Percentiles rank a stretch among this genome's conserved stretches.
Conservation (phyloP, 805 yeast genomes). For the Ogataea nakhonphanomensis region DNA sequence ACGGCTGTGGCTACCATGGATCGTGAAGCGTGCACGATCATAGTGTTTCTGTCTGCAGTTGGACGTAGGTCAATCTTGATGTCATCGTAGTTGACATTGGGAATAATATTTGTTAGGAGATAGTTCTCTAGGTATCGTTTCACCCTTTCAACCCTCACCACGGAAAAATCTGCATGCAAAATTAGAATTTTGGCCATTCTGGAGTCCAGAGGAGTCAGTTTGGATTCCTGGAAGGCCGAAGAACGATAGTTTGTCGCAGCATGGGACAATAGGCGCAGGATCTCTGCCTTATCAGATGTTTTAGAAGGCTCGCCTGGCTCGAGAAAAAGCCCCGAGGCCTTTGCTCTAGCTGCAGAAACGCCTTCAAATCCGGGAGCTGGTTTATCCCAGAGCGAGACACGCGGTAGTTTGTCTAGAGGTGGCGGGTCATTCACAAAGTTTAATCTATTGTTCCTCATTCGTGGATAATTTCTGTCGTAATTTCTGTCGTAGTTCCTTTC, state of each 20-base stretch:
- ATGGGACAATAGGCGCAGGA: constrained; percentile 21
- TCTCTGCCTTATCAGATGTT: constrained; percentile 36
- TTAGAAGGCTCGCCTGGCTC: constrained; percentile 55
- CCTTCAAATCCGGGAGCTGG: constrained; percentile 68
- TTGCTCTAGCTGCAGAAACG: constrained; percentile 72
- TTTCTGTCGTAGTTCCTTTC: constrained; percentile 6
- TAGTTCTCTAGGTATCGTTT: constrained; percentile 44
- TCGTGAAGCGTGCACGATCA: constrained; percentile 51
- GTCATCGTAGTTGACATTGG: constrained; percentile 35
- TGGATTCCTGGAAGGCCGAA: constrained; percentile 21
- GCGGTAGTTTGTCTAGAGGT: constrained; percentile 49
- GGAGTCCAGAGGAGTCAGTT: constrained; percentile 27
- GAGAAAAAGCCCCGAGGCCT: constrained; percentile 74
- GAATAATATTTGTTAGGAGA: constrained; percentile 42
- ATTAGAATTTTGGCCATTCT: constrained; percentile 25
- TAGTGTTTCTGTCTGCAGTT: constrained; percentile 31
- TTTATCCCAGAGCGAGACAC: constrained; percentile 65
- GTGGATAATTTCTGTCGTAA: not conserved
- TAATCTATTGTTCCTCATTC: constrained; percentile 11
- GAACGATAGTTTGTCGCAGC: constrained; percentile 13
- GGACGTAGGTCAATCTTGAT: constrained; percentile 29
- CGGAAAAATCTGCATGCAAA: constrained; percentile 21
- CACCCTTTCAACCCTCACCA: constrained; percentile 31
- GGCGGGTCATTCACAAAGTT: constrained; percentile 30
- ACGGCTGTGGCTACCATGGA: constrained; percentile 54